Base-by-base conservation (phyloP, 805 yeast species). In the Nakazawaea pomicola region DNA sequence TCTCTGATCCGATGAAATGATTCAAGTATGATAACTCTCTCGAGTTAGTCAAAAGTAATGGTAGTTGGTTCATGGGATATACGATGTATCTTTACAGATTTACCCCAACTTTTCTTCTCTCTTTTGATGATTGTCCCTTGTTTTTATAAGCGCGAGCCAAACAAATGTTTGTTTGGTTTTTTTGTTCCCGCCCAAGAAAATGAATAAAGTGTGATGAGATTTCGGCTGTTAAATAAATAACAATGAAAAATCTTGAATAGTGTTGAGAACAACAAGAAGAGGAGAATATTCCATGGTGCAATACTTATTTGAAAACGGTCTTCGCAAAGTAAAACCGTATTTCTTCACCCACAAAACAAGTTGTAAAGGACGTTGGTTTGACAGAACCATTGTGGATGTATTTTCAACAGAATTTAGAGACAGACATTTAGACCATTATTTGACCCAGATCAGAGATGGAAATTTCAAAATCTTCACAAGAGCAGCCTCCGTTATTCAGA, bases 311-410 rank as follows among this genome's bases (percentile, higher is more conserved):
- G 45, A 46, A 24, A 54, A 60, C 43, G 73, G 72, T 0, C 50
- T 70, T 10, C 15, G 74, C 18, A 53, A 58, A 20, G 66, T 72
- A 11, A 49, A 55, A 38, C 76, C 78, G 2, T 70, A 70, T 44
- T 63, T 59, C 38, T 57, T 57, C 35, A 55, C 53, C 1, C 60
- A 67, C 18, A 46, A 51, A 12, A 57, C 66, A 3, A 57, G 62
- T 23, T 71, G 64, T 4, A 71, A 70, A 48, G 73, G 72, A 1
- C 51, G 78, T 38, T 72, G 76, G 76, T 47, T 62, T 7, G 55
- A 57, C 2, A 57, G 56, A 39, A 53, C 68, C 1, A 53, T 69
- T 2, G 38, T 63, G 17, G 68, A 70, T 15, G 64, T 71, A 4
- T 52, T 70, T 23, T 45, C 56, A 2, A 49, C 54, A 3, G 78